phyloP scores from a whole-genome alignment of 2,329 filamentous ascomycete genomes.

The Dryadomyces sulphureus region DNA sequence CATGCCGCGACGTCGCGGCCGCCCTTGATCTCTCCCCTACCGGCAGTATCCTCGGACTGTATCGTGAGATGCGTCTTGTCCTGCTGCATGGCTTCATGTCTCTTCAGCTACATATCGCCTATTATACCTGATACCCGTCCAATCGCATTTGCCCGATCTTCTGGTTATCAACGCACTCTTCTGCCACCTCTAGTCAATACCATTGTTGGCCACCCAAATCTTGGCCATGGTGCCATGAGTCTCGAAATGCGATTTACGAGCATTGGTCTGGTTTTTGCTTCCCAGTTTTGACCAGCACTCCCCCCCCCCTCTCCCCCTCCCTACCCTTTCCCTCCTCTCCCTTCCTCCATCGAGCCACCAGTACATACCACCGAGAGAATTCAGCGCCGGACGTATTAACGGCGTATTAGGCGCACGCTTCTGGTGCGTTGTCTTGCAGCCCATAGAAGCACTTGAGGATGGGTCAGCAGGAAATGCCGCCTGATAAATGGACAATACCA shows the following conservation, averaged over 20 bases:
- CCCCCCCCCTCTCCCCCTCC: too few relatives aligned
- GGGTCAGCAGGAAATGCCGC: not conserved
- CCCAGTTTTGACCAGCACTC: not conserved
- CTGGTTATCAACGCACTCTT: not conserved
- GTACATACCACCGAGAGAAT: too few relatives aligned
- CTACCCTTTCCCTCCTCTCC: too few relatives aligned
- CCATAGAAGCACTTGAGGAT: not conserved
- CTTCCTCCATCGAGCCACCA: too few relatives aligned
- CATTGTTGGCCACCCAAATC: not conserved
- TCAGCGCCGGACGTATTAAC: too few relatives aligned
- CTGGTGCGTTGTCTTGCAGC: not conserved
- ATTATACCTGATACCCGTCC: too few relatives aligned
- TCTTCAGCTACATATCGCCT: too few relatives aligned
- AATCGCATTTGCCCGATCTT: not conserved
- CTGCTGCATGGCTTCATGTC: not conserved
- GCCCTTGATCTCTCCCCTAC: not conserved
- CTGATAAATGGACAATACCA: not conserved
- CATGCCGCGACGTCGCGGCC: too few relatives aligned
- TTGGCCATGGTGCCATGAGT: not conserved
- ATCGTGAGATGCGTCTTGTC: not conserved
- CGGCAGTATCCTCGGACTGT: not conserved
- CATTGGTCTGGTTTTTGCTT: not conserved
- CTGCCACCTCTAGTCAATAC: not conserved
- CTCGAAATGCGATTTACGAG: not conserved
- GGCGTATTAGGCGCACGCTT: not conserved